Evolutionary conservation across 306 rosid species (phyloP).

Genomic region (Pachyrhizus erosus): DNA sequence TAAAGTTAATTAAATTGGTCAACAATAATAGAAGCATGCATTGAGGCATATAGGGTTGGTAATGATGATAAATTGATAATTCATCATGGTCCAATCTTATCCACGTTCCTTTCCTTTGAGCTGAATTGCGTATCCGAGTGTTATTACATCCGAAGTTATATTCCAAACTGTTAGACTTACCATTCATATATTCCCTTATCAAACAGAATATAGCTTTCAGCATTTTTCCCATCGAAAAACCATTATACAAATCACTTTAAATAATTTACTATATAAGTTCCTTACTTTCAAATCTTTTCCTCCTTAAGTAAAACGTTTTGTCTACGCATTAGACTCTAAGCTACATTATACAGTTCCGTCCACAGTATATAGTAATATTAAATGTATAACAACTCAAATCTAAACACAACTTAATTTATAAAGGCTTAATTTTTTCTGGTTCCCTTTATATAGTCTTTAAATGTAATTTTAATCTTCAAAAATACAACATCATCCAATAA

Average conservation of each 20-base stretch:
- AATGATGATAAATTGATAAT: not conserved
- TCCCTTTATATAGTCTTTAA: no score
- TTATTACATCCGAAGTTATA: not conserved
- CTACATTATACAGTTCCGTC: not conserved
- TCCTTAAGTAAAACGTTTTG: not conserved
- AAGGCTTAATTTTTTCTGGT: not conserved
- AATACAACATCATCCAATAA: no score
- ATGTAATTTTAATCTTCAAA: no score
- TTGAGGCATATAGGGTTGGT: not conserved
- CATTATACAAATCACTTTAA: not conserved
- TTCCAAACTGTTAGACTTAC: not conserved
- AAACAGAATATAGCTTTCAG: conserved; percentile 2
- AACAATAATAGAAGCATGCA: not conserved
- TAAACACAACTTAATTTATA: no score
- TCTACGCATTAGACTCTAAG: not conserved
- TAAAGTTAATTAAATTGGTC: not conserved
- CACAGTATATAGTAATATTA: not conserved
- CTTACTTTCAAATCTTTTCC: not conserved
- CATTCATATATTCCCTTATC: not conserved
- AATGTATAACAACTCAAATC: no score
- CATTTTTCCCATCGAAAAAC: not conserved
- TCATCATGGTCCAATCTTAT: conserved; percentile 3
- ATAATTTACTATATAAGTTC: not conserved
- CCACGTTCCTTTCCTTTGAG: not conserved
- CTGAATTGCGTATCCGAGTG: not conserved